Percentiles rank a stretch among this genome's conserved stretches.
phyloP scores from a whole-genome alignment of 768 basidiomycete genomes.

The Mrakia gelida region DNA sequence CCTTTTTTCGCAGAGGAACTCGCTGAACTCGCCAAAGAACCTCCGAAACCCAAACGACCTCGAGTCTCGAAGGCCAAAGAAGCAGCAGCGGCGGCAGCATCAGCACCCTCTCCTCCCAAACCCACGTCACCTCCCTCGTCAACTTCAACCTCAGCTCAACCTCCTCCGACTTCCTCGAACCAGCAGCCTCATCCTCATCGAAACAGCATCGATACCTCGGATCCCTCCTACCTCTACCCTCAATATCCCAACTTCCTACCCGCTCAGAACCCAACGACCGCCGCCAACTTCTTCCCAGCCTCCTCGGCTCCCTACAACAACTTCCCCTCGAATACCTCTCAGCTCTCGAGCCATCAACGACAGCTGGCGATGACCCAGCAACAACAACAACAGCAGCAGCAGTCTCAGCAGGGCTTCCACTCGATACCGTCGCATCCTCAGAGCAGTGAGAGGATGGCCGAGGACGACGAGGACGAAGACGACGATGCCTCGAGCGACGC shows the following conservation, averaged over 20 bases:
- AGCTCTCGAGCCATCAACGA: background rate
- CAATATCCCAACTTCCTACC: background rate
- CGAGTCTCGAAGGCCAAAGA: background rate
- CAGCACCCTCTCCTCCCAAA: background rate
- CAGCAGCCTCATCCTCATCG: background rate
- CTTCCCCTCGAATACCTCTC: background rate
- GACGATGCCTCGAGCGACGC: background rate
- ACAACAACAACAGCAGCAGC: slow-evolving; percentile 5
- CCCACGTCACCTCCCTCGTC: background rate
- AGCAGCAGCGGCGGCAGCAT: background rate
- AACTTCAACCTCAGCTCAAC: background rate
- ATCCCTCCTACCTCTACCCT: background rate
- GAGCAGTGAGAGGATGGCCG: slow-evolving; percentile 1
- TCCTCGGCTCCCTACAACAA: slow-evolving; percentile 1
- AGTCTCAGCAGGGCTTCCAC: background rate
- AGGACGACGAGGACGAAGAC: background rate
- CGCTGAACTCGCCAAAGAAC: slow-evolving; percentile 50
- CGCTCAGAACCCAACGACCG: background rate
- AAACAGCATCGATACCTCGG: background rate
- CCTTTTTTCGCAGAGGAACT: slow-evolving; percentile 75
- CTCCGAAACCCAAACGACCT: slow-evolving; percentile 8
- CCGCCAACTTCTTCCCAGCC: slow-evolving; percentile 10
- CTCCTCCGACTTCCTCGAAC: background rate
- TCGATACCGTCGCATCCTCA: background rate
- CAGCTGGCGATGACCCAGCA: background rate